These are phyloP conservation scores for Sanghuangporus sanghuang DNA, from an alignment of 1,284 basidiomycete species.

Conservation along the genomic window DNA sequence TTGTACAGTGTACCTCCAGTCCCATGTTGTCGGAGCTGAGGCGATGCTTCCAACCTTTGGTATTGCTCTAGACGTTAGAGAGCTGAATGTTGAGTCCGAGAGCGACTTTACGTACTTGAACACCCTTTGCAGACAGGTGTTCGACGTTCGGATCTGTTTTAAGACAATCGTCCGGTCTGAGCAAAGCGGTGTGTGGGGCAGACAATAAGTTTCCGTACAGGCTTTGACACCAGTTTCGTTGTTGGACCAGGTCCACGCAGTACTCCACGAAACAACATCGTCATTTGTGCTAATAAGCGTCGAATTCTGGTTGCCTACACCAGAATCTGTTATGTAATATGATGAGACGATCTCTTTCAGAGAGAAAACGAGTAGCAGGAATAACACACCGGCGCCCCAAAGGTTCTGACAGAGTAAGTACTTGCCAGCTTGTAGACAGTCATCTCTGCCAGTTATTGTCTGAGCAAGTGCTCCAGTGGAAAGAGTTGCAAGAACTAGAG, in stretches of 20 bases:
- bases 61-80: not conserved
- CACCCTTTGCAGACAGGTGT: constrained; percentile 40
- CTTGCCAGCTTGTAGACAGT: constrained; percentile 40
- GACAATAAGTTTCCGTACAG: constrained; percentile 32
- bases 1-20: constrained; percentile 41
- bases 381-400: constrained; percentile 41
- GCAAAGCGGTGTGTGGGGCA: not conserved
- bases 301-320: constrained; percentile 46
- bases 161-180: not conserved
- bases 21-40: constrained; percentile 45
- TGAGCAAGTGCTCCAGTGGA: constrained; percentile 25
- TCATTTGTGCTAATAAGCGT: constrained; percentile 39
- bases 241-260: constrained; percentile 49
- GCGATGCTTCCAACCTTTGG: constrained; percentile 35
- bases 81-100: not conserved
- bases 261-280: constrained; percentile 45
- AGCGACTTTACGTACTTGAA: constrained; percentile 32
- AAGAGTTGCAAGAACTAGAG: constrained; percentile 13
- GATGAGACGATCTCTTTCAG: not conserved
- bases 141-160: constrained; percentile 39
- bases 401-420: constrained; percentile 53
- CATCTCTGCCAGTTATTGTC: constrained; percentile 37
- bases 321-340: constrained; percentile 23
- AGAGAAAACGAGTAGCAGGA: not conserved
- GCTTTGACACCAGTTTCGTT: constrained; percentile 49